phyloP scores from a whole-genome alignment of 2,329 filamentous ascomycete species.

The Amesomyces nigricolor region DNA sequence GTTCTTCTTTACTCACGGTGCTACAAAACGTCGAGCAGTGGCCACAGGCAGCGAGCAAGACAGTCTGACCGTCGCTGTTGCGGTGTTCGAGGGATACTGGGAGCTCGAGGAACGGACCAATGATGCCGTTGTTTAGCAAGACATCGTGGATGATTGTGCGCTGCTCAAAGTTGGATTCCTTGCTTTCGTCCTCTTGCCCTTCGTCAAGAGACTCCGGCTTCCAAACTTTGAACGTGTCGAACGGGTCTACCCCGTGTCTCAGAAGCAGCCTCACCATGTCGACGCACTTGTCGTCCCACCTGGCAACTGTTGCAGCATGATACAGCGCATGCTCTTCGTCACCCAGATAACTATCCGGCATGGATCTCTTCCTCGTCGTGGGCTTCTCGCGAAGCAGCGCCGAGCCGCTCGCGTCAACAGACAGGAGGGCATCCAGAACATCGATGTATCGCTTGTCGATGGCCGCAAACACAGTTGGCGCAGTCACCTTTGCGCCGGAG shows the following conservation, averaged over 20 bases:
- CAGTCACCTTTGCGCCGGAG: neutral
- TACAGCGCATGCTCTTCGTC: neutral
- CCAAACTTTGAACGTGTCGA: slow-evolving; percentile 10
- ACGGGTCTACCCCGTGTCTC: slow-evolving; percentile 27
- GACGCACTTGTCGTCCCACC: neutral
- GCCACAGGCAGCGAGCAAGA: slow-evolving; percentile 26
- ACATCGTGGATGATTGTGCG: slow-evolving; percentile 25
- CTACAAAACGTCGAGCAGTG: neutral
- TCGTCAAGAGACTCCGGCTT: no score
- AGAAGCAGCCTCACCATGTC: slow-evolving; percentile 14
- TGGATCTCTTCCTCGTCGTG: neutral
- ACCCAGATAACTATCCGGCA: no score
- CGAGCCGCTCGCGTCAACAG: neutral
- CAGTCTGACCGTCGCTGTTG: slow-evolving; percentile 26
- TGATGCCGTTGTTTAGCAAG: slow-evolving; percentile 6
- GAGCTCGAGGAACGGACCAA: slow-evolving; percentile 21
- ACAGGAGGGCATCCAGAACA: slow-evolving; percentile 2
- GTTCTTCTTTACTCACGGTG: neutral
- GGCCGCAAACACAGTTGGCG: neutral
- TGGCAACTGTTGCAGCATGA: neutral
- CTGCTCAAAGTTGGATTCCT: slow-evolving; percentile 2
- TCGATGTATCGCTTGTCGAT: neutral
- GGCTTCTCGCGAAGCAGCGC: no score
- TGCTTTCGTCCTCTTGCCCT: neutral
- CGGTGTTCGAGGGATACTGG: slow-evolving; percentile 23